Evolutionary conservation across 2,329 filamentous ascomycete species (phyloP).

Genomic region (Fusarium piperis): DNA sequence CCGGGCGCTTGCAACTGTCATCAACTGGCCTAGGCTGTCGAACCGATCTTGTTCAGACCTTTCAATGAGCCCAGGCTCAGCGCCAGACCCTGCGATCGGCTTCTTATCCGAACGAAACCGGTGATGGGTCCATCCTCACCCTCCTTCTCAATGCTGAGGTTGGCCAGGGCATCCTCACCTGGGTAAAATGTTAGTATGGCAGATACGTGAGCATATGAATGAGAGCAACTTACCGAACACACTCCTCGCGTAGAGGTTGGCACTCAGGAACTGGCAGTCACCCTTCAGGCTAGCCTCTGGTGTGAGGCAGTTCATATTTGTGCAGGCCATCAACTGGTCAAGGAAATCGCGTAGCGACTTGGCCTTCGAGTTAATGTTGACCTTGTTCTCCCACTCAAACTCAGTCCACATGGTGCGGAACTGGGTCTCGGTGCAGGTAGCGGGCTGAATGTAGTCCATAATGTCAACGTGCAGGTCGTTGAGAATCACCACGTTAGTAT

Average conservation of each 20-base stretch:
- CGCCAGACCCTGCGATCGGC: conserved; percentile 93
- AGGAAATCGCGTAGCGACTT: conserved; percentile 92
- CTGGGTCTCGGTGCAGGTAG: conserved; percentile 95
- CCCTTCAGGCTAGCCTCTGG: conserved; percentile 96
- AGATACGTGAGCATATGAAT: background rate
- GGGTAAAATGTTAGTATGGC: conserved; percentile 35
- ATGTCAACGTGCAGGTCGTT: conserved; percentile 99
- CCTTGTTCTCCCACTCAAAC: conserved; percentile 99
- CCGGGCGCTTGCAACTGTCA: conserved; percentile 18
- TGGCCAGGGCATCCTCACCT: conserved; percentile 98
- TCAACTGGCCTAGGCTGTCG: conserved; percentile 40
- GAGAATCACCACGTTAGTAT: conserved; percentile 95
- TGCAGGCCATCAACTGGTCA: conserved; percentile 93
- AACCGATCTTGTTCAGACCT: conserved; percentile 84
- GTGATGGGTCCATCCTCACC: conserved; percentile 95
- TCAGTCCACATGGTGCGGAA: conserved; percentile 99
- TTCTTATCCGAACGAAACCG: conserved; percentile 97
- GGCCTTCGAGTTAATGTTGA: conserved; percentile 99
- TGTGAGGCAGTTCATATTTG: conserved; percentile 98
- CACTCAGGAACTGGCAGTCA: conserved; percentile 97
- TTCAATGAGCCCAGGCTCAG: conserved; percentile 94
- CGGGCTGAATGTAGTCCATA: conserved; percentile 99
- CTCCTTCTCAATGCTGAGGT: conserved; percentile 97
- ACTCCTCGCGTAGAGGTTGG: conserved; percentile 94
- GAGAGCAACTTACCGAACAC: conserved; percentile 85